Conservation (phyloP, 2,329 filamentous ascomycete genomes). For the Phialophora expanda region DNA sequence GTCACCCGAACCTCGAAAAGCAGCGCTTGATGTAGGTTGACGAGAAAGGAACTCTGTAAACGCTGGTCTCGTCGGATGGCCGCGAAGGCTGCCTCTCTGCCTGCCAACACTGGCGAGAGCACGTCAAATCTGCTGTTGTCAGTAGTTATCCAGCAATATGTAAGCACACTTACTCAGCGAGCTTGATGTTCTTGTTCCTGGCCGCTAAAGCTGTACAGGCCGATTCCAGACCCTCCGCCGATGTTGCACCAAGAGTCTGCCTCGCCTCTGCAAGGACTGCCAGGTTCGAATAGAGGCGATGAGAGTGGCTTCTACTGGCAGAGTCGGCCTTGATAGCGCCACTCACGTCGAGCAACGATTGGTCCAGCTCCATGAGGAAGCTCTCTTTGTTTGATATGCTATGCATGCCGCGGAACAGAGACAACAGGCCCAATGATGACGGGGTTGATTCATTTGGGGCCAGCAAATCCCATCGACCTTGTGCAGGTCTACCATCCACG, state of each 20-base stretch:
- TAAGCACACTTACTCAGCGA: constrained; percentile 26
- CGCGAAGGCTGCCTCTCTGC: constrained; percentile 80
- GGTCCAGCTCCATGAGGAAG: constrained; percentile 22
- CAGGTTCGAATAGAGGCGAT: constrained; percentile 21
- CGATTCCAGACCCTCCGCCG: constrained; percentile 23
- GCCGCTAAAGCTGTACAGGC: constrained; percentile 22
- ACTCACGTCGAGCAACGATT: constrained; percentile 15
- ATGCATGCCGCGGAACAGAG: constrained; percentile 26
- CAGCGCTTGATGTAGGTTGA: constrained; percentile 68
- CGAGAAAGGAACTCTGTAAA: constrained; percentile 64
- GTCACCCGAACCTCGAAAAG: constrained; percentile 78
- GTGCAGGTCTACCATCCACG: neutral
- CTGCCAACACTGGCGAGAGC: constrained; percentile 79
- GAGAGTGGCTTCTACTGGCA: constrained; percentile 6
- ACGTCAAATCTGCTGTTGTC: constrained; percentile 56
- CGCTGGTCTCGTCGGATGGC: constrained; percentile 73
- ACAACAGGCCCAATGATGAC: constrained; percentile 1
- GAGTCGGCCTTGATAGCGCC: constrained; percentile 1
- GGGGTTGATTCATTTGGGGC: constrained; percentile 4
- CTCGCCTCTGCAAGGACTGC: constrained; percentile 33
- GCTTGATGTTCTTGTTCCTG: constrained; percentile 24
- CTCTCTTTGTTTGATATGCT: constrained; percentile 21
- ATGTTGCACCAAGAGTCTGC: constrained; percentile 23
- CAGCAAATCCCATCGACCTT: constrained; percentile 21
- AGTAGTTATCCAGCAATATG: neutral